These are phyloP conservation scores for Pulveroboletus sp. DNA, from an alignment of 768 basidiomycete species.

Conservation along the genomic window DNA sequence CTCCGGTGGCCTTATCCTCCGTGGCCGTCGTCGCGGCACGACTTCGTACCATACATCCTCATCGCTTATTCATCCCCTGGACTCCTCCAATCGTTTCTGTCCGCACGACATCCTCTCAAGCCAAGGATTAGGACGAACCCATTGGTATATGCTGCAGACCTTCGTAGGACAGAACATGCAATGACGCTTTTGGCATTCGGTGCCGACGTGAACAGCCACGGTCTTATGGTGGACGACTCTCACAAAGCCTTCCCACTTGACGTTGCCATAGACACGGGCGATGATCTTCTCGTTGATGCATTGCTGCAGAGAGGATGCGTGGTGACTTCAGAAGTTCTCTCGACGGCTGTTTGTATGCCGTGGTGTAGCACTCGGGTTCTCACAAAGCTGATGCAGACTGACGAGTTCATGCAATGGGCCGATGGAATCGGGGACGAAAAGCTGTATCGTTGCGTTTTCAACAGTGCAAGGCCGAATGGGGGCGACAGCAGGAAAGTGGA, in stretches of 20 bases:
- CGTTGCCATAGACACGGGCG: background rate
- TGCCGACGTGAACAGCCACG: background rate
- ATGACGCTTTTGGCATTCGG: background rate
- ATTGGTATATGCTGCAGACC: constrained; percentile 1
- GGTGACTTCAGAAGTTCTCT: background rate
- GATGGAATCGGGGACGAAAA: background rate
- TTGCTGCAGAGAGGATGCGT: background rate
- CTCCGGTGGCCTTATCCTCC: background rate
- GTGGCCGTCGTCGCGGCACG: background rate
- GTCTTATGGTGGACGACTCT: background rate
- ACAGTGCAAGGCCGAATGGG: background rate
- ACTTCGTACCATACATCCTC: background rate
- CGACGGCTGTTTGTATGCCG: background rate
- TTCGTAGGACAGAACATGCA: constrained; percentile 1
- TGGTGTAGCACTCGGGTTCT: constrained; percentile 1
- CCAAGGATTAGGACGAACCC: constrained; percentile 5
- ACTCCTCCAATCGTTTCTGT: background rate
- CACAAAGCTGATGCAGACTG: background rate
- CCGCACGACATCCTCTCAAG: background rate
- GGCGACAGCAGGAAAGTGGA: background rate
- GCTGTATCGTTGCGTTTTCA: background rate
- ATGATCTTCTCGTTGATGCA: background rate
- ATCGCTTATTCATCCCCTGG: background rate
- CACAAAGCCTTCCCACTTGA: background rate
- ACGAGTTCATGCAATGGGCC: background rate